A percentile compares a stretch with the other conserved stretches of the same genome.
phyloP scores from a whole-genome alignment of 352 stramenopile genomes.

The Phytophthora fragariaefolia region DNA sequence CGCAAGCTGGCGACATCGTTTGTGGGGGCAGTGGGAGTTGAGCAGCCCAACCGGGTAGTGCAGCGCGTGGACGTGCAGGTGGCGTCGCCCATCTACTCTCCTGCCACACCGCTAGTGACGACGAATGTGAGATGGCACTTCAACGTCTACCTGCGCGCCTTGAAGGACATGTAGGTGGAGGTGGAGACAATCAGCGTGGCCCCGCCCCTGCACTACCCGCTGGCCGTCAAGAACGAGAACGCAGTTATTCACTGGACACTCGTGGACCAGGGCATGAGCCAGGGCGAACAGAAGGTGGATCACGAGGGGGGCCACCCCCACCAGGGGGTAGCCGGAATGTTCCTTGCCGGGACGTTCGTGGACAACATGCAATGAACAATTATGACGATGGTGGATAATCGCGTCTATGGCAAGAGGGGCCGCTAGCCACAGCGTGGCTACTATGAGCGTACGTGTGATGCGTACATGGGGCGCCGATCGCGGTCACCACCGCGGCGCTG shows the following conservation, averaged over 20 bases:
- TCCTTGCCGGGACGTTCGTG: not conserved
- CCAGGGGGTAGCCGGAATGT: not conserved
- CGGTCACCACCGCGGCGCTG: not conserved
- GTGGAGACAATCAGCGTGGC: not conserved
- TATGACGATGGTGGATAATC: not conserved
- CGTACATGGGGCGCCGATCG: not conserved
- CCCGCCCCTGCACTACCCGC: not conserved
- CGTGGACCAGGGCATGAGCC: not conserved
- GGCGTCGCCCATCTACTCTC: not conserved
- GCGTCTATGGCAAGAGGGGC: not conserved
- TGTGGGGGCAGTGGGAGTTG: not conserved
- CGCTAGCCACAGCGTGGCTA: not conserved
- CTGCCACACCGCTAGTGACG: not conserved
- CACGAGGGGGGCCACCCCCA: not conserved
- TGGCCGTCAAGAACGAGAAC: not conserved
- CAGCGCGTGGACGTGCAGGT: not conserved
- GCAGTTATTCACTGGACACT: not conserved
- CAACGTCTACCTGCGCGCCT: not conserved
- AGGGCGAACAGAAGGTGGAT: not conserved
- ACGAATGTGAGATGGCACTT: not conserved
- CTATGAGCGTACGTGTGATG: not conserved
- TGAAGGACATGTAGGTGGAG: not conserved
- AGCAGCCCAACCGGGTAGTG: not conserved
- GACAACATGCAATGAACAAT: too few species aligned
- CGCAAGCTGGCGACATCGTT: not conserved